These are phyloP conservation scores for Xenosphaeropsis pyriputrescens DNA, from an alignment of 2,329 filamentous ascomycete genomes.

Conservation along the genomic window DNA sequence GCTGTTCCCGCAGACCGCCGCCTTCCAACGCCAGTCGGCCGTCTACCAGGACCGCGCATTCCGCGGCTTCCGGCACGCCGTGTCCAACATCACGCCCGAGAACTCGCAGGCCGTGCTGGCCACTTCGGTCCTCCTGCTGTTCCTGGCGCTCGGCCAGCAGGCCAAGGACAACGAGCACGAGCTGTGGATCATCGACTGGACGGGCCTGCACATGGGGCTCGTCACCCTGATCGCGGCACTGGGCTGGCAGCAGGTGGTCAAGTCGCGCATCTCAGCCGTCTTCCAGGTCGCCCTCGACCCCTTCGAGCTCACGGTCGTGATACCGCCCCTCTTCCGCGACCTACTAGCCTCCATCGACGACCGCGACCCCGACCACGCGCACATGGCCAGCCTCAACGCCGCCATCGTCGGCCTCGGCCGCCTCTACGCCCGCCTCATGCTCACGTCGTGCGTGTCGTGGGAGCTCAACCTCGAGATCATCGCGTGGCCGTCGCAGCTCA, in stretches of 20 bases:
- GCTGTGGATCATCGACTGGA: neutral
- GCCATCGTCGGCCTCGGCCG: neutral
- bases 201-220: neutral
- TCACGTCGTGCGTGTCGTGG: no score
- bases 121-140: neutral
- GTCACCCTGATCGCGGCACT: neutral
- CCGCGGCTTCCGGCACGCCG: neutral
- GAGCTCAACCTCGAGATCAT: neutral
- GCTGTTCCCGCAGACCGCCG: slow-evolving; percentile 3
- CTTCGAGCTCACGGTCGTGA: no score
- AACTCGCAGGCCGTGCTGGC: slow-evolving; percentile 1
- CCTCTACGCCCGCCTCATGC: neutral
- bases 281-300: no score
- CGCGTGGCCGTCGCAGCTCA: neutral
- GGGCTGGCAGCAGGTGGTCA: neutral
- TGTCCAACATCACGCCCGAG: neutral
- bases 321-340: neutral
- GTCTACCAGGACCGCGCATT: neutral
- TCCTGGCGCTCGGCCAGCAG: neutral
- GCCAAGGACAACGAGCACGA: neutral
- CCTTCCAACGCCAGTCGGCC: neutral
- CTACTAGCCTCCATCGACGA: neutral
- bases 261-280: no score
- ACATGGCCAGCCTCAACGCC: neutral
- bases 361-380: neutral